phyloP scores from a whole-genome alignment of 2,329 filamentous ascomycete genomes.

The Mariannaea elegans region DNA sequence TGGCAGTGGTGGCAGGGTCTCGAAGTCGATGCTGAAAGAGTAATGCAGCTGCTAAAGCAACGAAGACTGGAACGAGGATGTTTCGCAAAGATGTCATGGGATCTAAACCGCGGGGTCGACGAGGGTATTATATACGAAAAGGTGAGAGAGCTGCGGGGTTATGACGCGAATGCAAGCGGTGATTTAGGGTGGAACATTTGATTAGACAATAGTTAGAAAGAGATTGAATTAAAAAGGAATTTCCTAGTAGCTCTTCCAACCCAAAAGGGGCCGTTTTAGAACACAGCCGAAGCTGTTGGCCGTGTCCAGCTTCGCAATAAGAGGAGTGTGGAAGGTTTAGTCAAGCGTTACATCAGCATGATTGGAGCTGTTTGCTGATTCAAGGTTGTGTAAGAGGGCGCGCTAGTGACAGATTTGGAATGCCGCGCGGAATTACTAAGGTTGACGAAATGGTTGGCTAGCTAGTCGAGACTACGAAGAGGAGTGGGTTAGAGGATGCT shows the following conservation, averaged over 20 bases:
- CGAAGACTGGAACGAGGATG: slow-evolving; percentile 41
- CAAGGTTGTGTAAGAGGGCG: slow-evolving; percentile 27
- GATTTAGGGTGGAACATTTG: background rate
- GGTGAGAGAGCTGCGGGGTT: slow-evolving; percentile 4
- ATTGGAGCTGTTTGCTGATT: slow-evolving; percentile 28
- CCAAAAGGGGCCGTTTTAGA: slow-evolving; percentile 6
- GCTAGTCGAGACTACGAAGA: no score
- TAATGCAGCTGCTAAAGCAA: slow-evolving; percentile 42
- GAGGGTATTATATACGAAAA: slow-evolving; percentile 33
- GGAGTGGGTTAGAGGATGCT: no score
- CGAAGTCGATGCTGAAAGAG: slow-evolving; percentile 38
- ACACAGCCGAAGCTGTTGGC: slow-evolving; percentile 9
- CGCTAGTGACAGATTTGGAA: slow-evolving; percentile 1
- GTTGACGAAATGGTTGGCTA: slow-evolving; percentile 23
- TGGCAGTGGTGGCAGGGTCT: slow-evolving; percentile 28
- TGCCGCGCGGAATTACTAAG: slow-evolving; percentile 26
- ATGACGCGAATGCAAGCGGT: background rate
- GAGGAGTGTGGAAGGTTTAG: slow-evolving; percentile 13
- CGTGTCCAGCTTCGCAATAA: slow-evolving; percentile 1
- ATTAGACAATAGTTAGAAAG: background rate
- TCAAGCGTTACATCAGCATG: slow-evolving; percentile 22
- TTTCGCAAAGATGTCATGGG: slow-evolving; percentile 44
- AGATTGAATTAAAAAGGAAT: background rate
- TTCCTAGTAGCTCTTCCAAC: background rate
- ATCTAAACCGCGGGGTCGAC: slow-evolving; percentile 24